Conservation (phyloP, 768 basidiomycete genomes). For the Leucocoprinus leucothites region DNA sequence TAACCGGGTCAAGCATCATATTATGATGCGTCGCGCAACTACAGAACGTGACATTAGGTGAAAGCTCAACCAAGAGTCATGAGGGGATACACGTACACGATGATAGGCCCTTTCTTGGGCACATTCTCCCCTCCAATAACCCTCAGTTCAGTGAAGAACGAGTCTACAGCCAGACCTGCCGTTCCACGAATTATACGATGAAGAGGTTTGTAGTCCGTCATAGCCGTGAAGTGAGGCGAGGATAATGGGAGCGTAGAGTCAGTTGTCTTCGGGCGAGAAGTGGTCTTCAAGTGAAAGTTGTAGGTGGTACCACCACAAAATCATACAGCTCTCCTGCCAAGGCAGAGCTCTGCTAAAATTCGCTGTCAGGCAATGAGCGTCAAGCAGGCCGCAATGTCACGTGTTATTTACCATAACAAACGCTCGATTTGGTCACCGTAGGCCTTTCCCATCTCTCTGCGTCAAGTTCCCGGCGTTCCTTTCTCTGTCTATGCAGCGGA, state of each 20-base stretch:
- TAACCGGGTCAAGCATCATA: slow-evolving; percentile 89
- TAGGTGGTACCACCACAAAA: slow-evolving; percentile 2
- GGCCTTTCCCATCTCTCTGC: not conserved
- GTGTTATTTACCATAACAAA: not conserved
- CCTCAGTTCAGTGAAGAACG: slow-evolving; percentile 87
- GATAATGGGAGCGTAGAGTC: not conserved
- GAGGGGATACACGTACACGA: slow-evolving; percentile 62
- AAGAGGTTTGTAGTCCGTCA: slow-evolving; percentile 41
- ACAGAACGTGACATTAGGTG: slow-evolving; percentile 1
- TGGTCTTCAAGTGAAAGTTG: not conserved
- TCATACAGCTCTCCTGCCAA: slow-evolving; percentile 2
- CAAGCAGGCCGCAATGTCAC: not conserved
- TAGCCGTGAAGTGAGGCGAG: slow-evolving; percentile 12
- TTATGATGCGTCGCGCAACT: slow-evolving; percentile 68
- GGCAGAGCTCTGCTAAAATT: slow-evolving; percentile 1
- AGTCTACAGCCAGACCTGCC: slow-evolving; percentile 70
- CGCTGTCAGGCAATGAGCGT: not conserved
- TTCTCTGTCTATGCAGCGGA: too few relatives aligned
- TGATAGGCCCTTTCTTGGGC: slow-evolving; percentile 83
- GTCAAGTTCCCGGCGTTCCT: not conserved
- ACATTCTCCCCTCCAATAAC: slow-evolving; percentile 89
- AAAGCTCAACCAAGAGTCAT: slow-evolving; percentile 1
- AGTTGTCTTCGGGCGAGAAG: not conserved
- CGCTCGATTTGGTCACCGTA: too few relatives aligned
- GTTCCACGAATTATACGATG: slow-evolving; percentile 73